These are phyloP conservation scores for Trichocomaceae sp. DNA, from an alignment of 2,329 filamentous ascomycete species.

Conservation along the genomic window DNA sequence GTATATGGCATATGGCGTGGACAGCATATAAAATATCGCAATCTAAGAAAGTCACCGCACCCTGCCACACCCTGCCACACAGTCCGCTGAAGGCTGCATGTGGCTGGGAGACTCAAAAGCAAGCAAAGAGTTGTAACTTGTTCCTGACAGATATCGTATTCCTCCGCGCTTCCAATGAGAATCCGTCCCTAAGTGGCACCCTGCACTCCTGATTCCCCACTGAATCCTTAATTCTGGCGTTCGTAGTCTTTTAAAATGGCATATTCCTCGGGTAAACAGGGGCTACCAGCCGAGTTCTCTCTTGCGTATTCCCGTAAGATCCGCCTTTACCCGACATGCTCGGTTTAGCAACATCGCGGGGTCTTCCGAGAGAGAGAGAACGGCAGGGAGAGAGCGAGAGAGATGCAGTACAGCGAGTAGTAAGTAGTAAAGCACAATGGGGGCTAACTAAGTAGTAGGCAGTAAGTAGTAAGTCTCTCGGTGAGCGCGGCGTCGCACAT, in stretches of 20 bases:
- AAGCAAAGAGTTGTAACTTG: too few species aligned
- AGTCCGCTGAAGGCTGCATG: background rate
- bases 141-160: background rate
- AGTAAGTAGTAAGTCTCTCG: too few species aligned
- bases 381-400: too few species aligned
- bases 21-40: background rate
- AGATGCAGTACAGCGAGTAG: too few species aligned
- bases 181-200: background rate
- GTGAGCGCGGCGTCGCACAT: conserved; percentile 8
- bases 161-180: background rate
- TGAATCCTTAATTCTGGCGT: background rate
- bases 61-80: too few species aligned
- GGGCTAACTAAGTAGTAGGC: too few species aligned
- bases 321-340: conserved; percentile 13
- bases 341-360: conserved; percentile 7
- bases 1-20: background rate
- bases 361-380: background rate
- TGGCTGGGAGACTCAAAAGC: too few species aligned
- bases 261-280: background rate
- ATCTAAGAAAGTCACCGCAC: background rate
- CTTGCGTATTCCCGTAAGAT: background rate
- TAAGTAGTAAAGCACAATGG: too few species aligned
- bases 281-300: background rate
- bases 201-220: background rate
- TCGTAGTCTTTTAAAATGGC: background rate